Evolutionary conservation across 176 grass and related monocot species (phyloP).

Genomic region (Pontederia paniculata): DNA sequence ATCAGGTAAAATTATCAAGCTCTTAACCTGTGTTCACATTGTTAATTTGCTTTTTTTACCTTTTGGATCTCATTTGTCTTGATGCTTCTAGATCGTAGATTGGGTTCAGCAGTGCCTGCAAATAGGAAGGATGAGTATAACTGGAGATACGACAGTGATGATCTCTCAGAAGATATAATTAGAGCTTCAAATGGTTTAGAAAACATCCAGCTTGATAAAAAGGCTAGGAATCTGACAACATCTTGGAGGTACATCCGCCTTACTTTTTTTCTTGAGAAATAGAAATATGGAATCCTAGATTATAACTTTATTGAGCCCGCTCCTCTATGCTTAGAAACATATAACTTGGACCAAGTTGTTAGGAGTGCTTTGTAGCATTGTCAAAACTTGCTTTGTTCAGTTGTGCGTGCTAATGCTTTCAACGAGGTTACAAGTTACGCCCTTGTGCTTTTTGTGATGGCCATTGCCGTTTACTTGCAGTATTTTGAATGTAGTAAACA

Average conservation of each 20-base stretch:
- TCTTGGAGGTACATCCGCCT: slow-evolving; percentile 44
- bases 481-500: too few species aligned
- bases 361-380: too few species aligned
- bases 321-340: background rate
- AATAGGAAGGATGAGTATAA: slow-evolving; percentile 78
- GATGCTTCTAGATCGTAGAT: slow-evolving; percentile 48
- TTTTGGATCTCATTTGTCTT: slow-evolving; percentile 3
- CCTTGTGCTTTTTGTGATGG: too few species aligned
- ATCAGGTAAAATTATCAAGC: slow-evolving; percentile 45
- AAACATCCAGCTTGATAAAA: slow-evolving; percentile 73
- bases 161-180: slow-evolving; percentile 75
- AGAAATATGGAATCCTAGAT: background rate
- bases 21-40: background rate
- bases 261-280: background rate
- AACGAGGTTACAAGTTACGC: too few species aligned
- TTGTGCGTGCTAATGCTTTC: too few species aligned
- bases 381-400: too few species aligned
- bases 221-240: slow-evolving; percentile 62
- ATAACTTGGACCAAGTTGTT: too few species aligned
- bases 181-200: slow-evolving; percentile 59
- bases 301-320: background rate
- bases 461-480: too few species aligned
- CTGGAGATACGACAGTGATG: slow-evolving; percentile 73
- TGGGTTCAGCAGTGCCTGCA: slow-evolving; percentile 36
- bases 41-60: background rate